These are phyloP conservation scores for Cenchrus americanus DNA, from an alignment of 176 grass and related monocot species.

Conservation along the genomic window DNA sequence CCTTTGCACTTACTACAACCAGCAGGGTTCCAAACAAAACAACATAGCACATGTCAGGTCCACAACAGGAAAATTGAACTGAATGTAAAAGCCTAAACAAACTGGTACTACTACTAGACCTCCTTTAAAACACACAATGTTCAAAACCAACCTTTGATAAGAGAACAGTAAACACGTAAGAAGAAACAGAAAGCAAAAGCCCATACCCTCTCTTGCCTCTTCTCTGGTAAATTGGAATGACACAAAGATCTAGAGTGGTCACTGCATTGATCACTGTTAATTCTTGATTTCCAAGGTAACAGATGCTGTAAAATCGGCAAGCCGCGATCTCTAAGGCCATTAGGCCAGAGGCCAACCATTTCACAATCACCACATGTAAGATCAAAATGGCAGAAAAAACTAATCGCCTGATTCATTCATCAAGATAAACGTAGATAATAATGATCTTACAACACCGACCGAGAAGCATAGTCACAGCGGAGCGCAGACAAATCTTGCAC, in stretches of 20 bases:
- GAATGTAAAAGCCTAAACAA: neutral
- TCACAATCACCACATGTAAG: neutral
- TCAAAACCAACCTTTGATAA: neutral
- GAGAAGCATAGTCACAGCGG: neutral
- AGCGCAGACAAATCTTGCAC: slow-evolving; percentile 4
- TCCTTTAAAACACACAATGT: neutral
- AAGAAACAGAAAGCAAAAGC: neutral
- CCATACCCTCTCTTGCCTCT: neutral
- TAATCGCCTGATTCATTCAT: neutral
- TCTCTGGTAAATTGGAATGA: neutral
- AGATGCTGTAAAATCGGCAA: neutral
- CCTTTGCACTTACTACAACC: neutral
- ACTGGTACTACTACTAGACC: neutral
- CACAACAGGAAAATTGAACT: neutral
- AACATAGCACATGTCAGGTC: neutral
- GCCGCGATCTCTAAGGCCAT: neutral
- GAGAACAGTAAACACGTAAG: neutral
- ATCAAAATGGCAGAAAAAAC: neutral
- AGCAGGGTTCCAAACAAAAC: neutral
- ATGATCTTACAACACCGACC: neutral
- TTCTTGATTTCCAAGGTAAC: neutral
- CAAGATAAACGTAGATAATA: neutral
- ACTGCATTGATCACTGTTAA: neutral
- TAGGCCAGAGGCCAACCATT: neutral
- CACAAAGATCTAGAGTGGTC: neutral